Percentiles rank a stretch among this genome's conserved stretches.
These are phyloP conservation scores for Raffaelea arxii DNA, from an alignment of 2,329 filamentous ascomycete genomes.

Conservation along the genomic window DNA sequence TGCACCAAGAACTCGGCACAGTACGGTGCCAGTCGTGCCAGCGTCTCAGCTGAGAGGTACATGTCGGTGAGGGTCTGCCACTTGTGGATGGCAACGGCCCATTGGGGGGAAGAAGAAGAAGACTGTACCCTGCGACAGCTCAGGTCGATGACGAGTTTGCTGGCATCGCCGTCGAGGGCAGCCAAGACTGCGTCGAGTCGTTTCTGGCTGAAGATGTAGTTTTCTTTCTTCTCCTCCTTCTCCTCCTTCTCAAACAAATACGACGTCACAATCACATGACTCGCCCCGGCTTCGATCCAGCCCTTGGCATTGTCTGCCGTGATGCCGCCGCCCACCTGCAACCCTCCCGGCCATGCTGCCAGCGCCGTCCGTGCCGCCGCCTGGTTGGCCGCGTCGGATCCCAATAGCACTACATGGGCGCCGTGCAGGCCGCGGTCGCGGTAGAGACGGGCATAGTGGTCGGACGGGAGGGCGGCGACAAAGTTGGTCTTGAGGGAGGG, in stretches of 20 bases:
- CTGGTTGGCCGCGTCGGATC: slow-evolving; percentile 62
- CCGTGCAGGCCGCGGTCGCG: slow-evolving; percentile 62
- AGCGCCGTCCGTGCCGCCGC: slow-evolving; percentile 70
- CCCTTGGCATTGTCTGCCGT: slow-evolving; percentile 70
- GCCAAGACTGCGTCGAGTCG: slow-evolving; percentile 65
- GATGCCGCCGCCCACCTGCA: slow-evolving; percentile 94
- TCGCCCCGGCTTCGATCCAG: slow-evolving; percentile 83
- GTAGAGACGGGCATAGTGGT: slow-evolving; percentile 77
- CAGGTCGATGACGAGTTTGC: slow-evolving; percentile 85
- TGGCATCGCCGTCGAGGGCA: slow-evolving; percentile 62
- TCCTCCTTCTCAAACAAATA: slow-evolving; percentile 68
- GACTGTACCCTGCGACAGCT: slow-evolving; percentile 59
- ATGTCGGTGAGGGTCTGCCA: slow-evolving; percentile 98
- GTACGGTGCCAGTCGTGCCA: slow-evolving; percentile 73
- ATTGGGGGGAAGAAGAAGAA: no score
- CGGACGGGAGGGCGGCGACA: slow-evolving; percentile 73
- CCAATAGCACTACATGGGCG: slow-evolving; percentile 94
- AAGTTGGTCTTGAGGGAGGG: slow-evolving; percentile 78
- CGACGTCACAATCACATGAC: slow-evolving; percentile 95
- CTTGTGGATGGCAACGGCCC: slow-evolving; percentile 98
- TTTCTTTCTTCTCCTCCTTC: not conserved
- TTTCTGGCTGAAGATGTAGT: slow-evolving; percentile 59
- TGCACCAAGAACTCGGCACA: slow-evolving; percentile 97
- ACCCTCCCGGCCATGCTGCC: slow-evolving; percentile 62
- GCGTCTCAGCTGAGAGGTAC: slow-evolving; percentile 71